Evolutionary conservation across 805 yeast species (phyloP), one percentile per base, ranked within the genome.

Genomic region (Metschnikowia shivogae): DNA sequence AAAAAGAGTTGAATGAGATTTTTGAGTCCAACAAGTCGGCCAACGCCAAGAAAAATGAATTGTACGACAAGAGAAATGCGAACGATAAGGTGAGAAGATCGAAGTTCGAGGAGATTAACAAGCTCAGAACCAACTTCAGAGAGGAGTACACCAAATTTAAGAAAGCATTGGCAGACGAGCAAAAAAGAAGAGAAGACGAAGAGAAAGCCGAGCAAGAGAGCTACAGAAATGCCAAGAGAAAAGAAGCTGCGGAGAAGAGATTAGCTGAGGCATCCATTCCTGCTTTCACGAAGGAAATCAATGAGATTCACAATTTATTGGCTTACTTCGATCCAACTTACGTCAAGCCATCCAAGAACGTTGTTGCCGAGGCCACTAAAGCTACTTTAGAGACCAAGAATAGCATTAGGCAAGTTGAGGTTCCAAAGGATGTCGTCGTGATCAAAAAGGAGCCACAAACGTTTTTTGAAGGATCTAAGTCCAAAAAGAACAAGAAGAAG

Each of bases 251-350:
- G 45, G 88, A 87, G 56, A 74, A 78, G 60, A 80, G 80, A 59
- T 79, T 86, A 72, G 77, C 81, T 42, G 86, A 81, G 51, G 89
- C 89, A 38, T 80, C 86, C 24, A 68, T 69, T 56, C 96, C 98
- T 26, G 98, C 97, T 24, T 90, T 85, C 69, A 80, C 84, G 47
- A 70, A 70, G 36, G 96, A 93, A 69, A 84, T 92, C 58, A 75
- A 76, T 54, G 73, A 84, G 51, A 86, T 93, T 59, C 87, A 89
- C 65, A 71, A 77, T 44, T 74, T 89, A 62, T 74, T 90, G 62
- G 60, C 70, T 31, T 79, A 79, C 67, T 87, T 93, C 56, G 96
- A 89, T 61, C 93, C 95, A 55, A 61, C 83, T 38, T 82, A 79
- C 67, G 87, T 81, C 59, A 80, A 78, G 63, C 81, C 85, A 42